Evolutionary conservation across 495 filamentous ascomycete genomes (phyloP).

Genomic region (Aspergillus egyptiacus): DNA sequence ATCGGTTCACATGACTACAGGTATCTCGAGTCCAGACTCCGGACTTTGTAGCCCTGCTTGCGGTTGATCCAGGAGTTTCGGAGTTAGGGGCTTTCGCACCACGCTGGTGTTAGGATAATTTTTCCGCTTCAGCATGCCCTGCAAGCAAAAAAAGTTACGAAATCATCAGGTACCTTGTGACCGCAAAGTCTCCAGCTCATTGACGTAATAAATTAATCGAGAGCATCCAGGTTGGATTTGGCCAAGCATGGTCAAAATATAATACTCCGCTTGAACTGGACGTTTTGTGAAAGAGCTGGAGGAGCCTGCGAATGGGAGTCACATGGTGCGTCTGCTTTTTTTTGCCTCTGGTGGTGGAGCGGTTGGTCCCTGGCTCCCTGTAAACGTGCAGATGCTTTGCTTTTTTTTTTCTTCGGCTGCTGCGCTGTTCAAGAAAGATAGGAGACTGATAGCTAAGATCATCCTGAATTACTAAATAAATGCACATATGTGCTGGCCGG

Average conservation of each 20-base stretch:
- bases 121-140: no score
- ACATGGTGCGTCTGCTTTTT: constrained; percentile 1
- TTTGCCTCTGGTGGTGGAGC: background rate
- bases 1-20: constrained; percentile 3
- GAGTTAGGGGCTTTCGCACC: background rate
- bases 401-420: background rate
- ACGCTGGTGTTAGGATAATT: no score
- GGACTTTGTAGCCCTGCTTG: background rate
- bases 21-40: constrained; percentile 10
- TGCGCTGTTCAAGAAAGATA: background rate
- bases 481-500: background rate
- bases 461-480: constrained; percentile 1
- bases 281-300: no score
- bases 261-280: no score
- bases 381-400: background rate
- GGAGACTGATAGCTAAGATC: background rate
- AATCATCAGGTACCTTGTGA: no score
- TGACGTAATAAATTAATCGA: no score
- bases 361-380: no score
- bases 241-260: background rate
- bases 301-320: constrained; percentile 2
- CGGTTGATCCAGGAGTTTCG: background rate
- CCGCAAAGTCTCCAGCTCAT: no score
- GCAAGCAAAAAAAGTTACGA: no score
- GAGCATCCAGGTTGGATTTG: no score